A percentile compares a stretch with the other conserved stretches of the same genome.
phyloP scores from a whole-genome alignment of 2,329 filamentous ascomycete species.

The Fonsecaea pugnacius region DNA sequence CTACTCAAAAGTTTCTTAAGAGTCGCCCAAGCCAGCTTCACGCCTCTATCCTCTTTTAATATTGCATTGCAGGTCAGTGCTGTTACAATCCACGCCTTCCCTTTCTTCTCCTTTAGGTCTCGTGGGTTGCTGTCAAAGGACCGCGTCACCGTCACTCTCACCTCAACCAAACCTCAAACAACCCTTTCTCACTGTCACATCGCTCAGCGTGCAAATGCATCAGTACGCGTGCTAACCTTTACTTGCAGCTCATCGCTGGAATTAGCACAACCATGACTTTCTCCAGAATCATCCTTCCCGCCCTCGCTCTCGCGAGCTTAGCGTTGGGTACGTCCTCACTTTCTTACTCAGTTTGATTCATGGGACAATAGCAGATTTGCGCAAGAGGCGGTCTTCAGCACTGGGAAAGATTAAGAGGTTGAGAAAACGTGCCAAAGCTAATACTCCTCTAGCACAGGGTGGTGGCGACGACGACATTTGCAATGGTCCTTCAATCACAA shows the following conservation, averaged over 20 bases:
- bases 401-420: background rate
- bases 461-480: constrained; percentile 21
- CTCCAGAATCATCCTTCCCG: constrained; percentile 61
- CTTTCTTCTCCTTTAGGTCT: constrained; percentile 1
- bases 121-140: background rate
- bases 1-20: constrained; percentile 31
- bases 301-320: constrained; percentile 58
- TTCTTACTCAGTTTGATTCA: background rate
- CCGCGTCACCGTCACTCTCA: constrained; percentile 14
- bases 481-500: constrained; percentile 45
- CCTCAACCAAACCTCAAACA: constrained; percentile 5
- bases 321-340: constrained; percentile 52
- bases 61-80: constrained; percentile 38
- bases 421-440: constrained; percentile 16
- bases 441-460: constrained; percentile 31
- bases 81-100: background rate
- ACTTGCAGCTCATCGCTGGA: constrained; percentile 29
- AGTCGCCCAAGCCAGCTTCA: constrained; percentile 29
- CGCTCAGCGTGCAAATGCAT: constrained; percentile 12
- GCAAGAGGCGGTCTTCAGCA: constrained; percentile 18
- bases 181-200: constrained; percentile 14
- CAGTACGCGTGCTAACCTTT: constrained; percentile 27
- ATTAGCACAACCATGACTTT: constrained; percentile 52
- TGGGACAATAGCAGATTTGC: background rate
- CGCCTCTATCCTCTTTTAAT: constrained; percentile 35